phyloP scores from a whole-genome alignment of 2,329 filamentous ascomycete species.

The Fusarium stilboides region DNA sequence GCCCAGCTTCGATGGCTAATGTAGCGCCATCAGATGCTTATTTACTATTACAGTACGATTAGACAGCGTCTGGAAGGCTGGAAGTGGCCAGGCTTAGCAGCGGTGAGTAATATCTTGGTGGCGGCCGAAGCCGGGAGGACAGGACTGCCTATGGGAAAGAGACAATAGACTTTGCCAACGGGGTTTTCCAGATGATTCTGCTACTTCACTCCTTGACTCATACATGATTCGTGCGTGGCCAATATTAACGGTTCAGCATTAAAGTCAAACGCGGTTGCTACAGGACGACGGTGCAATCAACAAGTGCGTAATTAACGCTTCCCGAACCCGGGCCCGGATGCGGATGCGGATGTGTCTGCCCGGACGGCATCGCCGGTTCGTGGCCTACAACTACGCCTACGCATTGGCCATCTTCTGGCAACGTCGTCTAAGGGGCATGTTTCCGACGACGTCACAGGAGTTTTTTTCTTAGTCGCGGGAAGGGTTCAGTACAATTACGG shows the following conservation, averaged over 20 bases:
- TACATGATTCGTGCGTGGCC: conserved; percentile 10
- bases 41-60: conserved; percentile 39
- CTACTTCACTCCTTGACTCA: conserved; percentile 20
- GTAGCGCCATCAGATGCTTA: conserved; percentile 42
- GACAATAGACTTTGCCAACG: conserved; percentile 1
- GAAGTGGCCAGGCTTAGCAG: conserved; percentile 20
- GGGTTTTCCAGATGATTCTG: conserved; percentile 33
- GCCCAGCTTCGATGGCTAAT: conserved; percentile 46
- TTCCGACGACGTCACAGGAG: conserved; percentile 27
- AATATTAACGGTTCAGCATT: neutral
- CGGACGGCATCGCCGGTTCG: conserved; percentile 35
- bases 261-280: conserved; percentile 2
- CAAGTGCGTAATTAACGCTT: conserved; percentile 14
- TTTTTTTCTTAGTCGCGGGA: neutral
- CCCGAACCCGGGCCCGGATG: conserved; percentile 11
- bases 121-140: conserved; percentile 25
- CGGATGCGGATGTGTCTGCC: conserved; percentile 16
- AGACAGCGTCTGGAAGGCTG: conserved; percentile 6
- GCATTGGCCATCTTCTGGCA: conserved; percentile 14
- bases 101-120: conserved; percentile 21
- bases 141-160: neutral
- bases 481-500: conserved; percentile 1
- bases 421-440: neutral
- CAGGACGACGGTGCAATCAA: conserved; percentile 3
- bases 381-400: neutral